Evolutionary conservation across 2,329 filamentous ascomycete genomes (phyloP).

Genomic region (Ceratocystiopsis brevicomis): DNA sequence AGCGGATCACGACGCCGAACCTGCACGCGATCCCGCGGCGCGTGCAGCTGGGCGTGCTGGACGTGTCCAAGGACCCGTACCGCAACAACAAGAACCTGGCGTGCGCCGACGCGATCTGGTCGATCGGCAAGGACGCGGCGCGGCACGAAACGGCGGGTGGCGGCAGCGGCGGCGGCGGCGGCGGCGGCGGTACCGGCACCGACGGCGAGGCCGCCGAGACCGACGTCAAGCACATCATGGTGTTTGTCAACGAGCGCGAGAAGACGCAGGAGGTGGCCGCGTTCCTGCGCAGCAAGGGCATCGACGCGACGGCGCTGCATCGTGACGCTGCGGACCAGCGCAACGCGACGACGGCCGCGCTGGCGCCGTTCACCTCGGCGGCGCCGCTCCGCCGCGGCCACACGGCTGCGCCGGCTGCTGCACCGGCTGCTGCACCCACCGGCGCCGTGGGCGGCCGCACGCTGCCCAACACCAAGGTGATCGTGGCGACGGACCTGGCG

Average conservation of each 20-base stretch:
- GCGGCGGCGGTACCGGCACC: conserved; percentile 18
- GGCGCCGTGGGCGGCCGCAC: conserved; percentile 29
- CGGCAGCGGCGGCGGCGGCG: background rate
- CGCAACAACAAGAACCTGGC: conserved; percentile 82
- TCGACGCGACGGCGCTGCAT: conserved; percentile 70
- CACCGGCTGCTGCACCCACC: too few species aligned
- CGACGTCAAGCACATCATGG: conserved; percentile 54
- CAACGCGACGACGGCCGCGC: conserved; percentile 44
- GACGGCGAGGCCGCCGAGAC: conserved; percentile 26
- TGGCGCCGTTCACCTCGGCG: conserved; percentile 51
- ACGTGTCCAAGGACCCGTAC: conserved; percentile 84
- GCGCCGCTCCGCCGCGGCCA: conserved; percentile 25
- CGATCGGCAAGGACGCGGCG: conserved; percentile 60
- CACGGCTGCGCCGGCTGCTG: too few species aligned
- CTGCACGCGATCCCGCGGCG: conserved; percentile 88
- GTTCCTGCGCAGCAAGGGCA: conserved; percentile 67
- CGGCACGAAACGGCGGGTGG: conserved; percentile 28
- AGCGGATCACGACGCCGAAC: conserved; percentile 81
- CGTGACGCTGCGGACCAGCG: conserved; percentile 66
- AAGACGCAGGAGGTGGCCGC: conserved; percentile 55
- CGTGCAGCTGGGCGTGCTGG: conserved; percentile 83
- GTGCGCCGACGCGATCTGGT: conserved; percentile 87
- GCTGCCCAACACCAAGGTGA: conserved; percentile 64
- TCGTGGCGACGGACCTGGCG: conserved; percentile 85
- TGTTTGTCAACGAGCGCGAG: conserved; percentile 13